Percentiles rank a stretch among this genome's conserved stretches.
Evolutionary conservation across 148 eudicot genomes (phyloP).

Genomic region (Persicaria maculosa): DNA sequence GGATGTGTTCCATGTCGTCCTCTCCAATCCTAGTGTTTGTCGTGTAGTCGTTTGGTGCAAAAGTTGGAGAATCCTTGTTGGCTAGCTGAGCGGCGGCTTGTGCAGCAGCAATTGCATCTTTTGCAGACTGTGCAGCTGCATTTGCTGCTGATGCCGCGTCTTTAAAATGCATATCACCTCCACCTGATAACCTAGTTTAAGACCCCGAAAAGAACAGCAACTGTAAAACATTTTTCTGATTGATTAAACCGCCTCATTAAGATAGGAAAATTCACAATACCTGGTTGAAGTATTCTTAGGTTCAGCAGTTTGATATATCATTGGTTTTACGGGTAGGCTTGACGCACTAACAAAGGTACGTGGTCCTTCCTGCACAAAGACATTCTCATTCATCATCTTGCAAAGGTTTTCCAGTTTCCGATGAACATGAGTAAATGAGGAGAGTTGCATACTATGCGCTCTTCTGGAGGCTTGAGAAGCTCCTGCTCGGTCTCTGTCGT

Average conservation of each 20-base stretch:
- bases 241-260: too few species aligned
- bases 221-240: neutral
- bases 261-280: conserved; percentile 17
- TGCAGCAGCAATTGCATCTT: conserved; percentile 76
- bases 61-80: conserved; percentile 20
- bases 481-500: conserved; percentile 72
- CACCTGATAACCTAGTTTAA: conserved; percentile 28
- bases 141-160: conserved; percentile 81
- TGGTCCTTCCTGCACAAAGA: conserved; percentile 65
- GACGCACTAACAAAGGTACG: conserved; percentile 69
- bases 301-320: conserved; percentile 31
- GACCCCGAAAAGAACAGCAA: neutral
- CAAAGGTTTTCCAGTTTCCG: neutral
- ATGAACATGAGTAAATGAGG: conserved; percentile 13
- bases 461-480: conserved; percentile 88
- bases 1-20: neutral
- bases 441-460: conserved; percentile 51
- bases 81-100: conserved; percentile 79
- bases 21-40: neutral
- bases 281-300: conserved; percentile 31
- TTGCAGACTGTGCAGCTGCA: conserved; percentile 84
- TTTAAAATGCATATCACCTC: conserved; percentile 24
- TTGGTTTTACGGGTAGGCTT: conserved; percentile 48
- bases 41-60: neutral
- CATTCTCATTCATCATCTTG: neutral